A percentile compares a stretch with the other conserved stretches of the same genome.
Evolutionary conservation across 768 basidiomycete species (phyloP).

Genomic region (Rhizopogon roseolus): DNA sequence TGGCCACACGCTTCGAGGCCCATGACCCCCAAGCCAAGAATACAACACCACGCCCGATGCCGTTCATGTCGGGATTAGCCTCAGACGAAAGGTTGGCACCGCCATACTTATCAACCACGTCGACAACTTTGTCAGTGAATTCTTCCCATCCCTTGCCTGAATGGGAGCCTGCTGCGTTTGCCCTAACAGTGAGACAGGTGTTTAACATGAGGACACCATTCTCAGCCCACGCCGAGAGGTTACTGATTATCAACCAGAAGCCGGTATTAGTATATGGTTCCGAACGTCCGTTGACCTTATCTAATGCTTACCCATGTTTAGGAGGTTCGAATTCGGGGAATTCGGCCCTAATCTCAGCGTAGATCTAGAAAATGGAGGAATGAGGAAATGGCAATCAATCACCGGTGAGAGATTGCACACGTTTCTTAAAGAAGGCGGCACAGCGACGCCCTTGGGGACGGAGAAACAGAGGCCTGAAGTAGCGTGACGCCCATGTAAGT

Average conservation of each 20-base stretch:
- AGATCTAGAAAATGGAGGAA: slow-evolving; percentile 53
- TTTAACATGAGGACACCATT: slow-evolving; percentile 90
- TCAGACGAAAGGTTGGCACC: slow-evolving; percentile 56
- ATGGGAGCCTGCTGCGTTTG: slow-evolving; percentile 74
- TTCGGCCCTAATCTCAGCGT: slow-evolving; percentile 78
- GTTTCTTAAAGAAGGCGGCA: slow-evolving; percentile 83
- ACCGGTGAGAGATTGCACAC: slow-evolving; percentile 33
- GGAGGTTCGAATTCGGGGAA: slow-evolving; percentile 77
- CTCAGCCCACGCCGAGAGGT: slow-evolving; percentile 75
- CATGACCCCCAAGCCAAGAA: slow-evolving; percentile 91
- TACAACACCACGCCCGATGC: slow-evolving; percentile 68
- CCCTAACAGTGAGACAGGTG: slow-evolving; percentile 86
- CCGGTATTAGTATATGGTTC: slow-evolving; percentile 1
- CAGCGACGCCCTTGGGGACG: slow-evolving; percentile 68
- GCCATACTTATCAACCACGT: slow-evolving; percentile 71
- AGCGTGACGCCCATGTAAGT: slow-evolving; percentile 8
- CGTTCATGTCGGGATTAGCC: slow-evolving; percentile 32
- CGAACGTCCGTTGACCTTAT: slow-evolving; percentile 1
- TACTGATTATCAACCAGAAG: slow-evolving; percentile 38
- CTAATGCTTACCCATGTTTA: slow-evolving; percentile 66
- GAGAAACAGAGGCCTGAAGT: slow-evolving; percentile 79
- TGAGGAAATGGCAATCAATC: slow-evolving; percentile 7
- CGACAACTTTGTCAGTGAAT: slow-evolving; percentile 82
- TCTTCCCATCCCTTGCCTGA: slow-evolving; percentile 85
- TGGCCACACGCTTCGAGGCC: slow-evolving; percentile 79